phyloP scores from a whole-genome alignment of 164 flowering plant genomes.

The Annona squamosa region DNA sequence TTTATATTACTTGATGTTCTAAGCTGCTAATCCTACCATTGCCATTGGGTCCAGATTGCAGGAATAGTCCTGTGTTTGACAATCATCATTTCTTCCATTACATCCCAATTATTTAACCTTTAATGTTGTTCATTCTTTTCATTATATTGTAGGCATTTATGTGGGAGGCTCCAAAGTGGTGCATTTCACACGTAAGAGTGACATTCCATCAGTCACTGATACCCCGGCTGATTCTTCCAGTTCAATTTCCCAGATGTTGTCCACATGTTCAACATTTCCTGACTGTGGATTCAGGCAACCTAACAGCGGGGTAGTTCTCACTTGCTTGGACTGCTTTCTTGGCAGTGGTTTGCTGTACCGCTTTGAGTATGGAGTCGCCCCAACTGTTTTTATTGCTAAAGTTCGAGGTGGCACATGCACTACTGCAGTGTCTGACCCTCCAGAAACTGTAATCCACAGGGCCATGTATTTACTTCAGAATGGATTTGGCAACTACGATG shows the following conservation, averaged over 20 bases:
- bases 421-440: conserved; percentile 70
- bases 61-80: neutral
- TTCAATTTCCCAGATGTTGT: conserved; percentile 22
- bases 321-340: conserved; percentile 90
- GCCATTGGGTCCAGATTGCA: neutral
- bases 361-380: conserved; percentile 69
- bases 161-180: conserved; percentile 13
- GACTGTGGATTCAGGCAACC: conserved; percentile 87
- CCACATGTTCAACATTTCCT: conserved; percentile 61
- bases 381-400: conserved; percentile 63
- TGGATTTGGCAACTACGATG: conserved; percentile 90
- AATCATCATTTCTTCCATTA: neutral
- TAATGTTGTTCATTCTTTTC: neutral
- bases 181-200: conserved; percentile 8
- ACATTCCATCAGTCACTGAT: neutral
- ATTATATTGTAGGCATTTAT: conserved; percentile 5
- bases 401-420: conserved; percentile 96
- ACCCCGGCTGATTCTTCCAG: conserved; percentile 2
- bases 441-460: conserved; percentile 63
- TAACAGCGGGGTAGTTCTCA: conserved; percentile 74
- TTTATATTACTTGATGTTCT: neutral
- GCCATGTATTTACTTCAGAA: conserved; percentile 94
- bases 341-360: conserved; percentile 55
- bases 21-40: neutral
- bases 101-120: neutral